Conservation (phyloP, 176 grass and related monocot species). For the Oryza australiensis region DNA sequence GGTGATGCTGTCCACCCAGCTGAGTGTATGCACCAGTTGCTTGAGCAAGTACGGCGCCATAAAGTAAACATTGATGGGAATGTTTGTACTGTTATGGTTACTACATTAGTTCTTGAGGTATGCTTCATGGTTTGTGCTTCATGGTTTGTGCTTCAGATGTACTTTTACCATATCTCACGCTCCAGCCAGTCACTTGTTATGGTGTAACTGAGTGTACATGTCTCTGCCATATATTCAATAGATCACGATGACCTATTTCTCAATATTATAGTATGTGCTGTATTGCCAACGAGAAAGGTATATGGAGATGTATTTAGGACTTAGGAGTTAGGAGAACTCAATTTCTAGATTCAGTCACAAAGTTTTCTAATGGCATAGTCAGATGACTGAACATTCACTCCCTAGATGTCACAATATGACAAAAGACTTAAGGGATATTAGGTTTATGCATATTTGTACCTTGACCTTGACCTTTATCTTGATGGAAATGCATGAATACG, state of each 20-base stretch:
- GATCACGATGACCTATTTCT: background rate
- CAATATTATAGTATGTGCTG: background rate
- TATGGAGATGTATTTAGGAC: background rate
- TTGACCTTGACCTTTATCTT: background rate
- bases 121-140: slow-evolving; percentile 28
- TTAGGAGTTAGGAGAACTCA: background rate
- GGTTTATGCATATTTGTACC: background rate
- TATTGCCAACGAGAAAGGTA: background rate
- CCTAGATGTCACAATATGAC: background rate
- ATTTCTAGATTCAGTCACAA: background rate
- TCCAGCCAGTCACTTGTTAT: background rate
- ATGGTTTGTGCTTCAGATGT: slow-evolving; percentile 4
- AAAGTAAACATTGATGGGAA: slow-evolving; percentile 98
- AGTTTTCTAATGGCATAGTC: background rate
- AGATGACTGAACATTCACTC: background rate
- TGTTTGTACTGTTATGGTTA: slow-evolving; percentile 98
- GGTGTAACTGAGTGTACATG: background rate
- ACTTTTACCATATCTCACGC: background rate
- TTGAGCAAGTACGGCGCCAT: slow-evolving; percentile 86
- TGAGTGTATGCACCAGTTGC: slow-evolving; percentile 97
- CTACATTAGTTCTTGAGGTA: slow-evolving; percentile 98
- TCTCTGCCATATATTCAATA: background rate
- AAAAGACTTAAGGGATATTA: background rate
- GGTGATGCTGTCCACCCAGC: slow-evolving; percentile 87
- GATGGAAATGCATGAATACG: background rate